phyloP scores from a whole-genome alignment of 257 asterid genomes.

The Apocynum venetum region DNA sequence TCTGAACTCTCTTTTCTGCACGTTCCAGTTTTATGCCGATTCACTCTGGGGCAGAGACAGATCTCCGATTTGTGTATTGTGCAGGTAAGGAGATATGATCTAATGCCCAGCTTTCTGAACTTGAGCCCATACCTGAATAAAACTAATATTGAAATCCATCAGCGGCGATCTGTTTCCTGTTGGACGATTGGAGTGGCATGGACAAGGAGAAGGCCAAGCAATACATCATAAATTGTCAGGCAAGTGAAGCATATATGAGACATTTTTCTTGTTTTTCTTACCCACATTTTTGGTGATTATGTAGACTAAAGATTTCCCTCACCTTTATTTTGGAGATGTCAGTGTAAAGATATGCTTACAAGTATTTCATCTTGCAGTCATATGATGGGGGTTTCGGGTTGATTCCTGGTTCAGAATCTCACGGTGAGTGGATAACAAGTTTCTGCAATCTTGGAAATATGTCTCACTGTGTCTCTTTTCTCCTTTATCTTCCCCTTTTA shows the following conservation, averaged over 20 bases:
- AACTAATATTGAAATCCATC: constrained; percentile 27
- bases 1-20: constrained; percentile 21
- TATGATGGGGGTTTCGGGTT: constrained; percentile 97
- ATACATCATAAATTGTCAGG: constrained; percentile 81
- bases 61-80: constrained; percentile 91
- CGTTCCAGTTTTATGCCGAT: constrained; percentile 80
- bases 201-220: constrained; percentile 76
- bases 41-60: constrained; percentile 92
- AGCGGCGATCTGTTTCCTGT: constrained; percentile 82
- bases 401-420: constrained; percentile 90
- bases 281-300: neutral
- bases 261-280: neutral
- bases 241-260: constrained; percentile 15
- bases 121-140: constrained; percentile 16
- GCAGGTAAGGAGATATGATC: constrained; percentile 53
- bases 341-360: constrained; percentile 10
- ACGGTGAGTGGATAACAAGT: constrained; percentile 62
- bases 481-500: neutral
- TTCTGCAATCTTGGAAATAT: neutral
- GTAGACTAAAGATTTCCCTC: constrained; percentile 1
- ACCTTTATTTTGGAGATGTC: constrained; percentile 13
- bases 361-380: constrained; percentile 54
- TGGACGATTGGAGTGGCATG: constrained; percentile 91
- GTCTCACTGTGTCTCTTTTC: neutral
- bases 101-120: constrained; percentile 9